Base-by-base conservation (phyloP, 2,329 filamentous ascomycete genomes). In the Colletotrichum horii region DNA sequence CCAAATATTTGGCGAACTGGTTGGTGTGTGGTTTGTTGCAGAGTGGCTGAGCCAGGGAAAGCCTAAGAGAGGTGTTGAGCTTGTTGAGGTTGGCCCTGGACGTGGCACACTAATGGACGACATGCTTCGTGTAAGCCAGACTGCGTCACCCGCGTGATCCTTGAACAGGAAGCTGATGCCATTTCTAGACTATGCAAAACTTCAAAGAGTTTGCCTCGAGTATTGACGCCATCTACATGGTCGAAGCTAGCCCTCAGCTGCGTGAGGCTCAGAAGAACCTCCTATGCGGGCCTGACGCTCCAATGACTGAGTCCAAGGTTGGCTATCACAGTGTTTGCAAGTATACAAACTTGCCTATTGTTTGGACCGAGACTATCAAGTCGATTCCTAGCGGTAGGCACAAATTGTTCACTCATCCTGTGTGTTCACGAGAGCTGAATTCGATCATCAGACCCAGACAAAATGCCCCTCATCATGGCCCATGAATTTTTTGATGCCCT, bases 401-500 rank as follows among this genome's bases (percentile, higher is more conserved):
- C 61, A 64, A 43, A 16, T 3, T 6, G 19, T 6, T 9, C 43
- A 24, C 19, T 16, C 14, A 34, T 43, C 11, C 14, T 16, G 9
- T 26, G 24, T 58, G 8, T 58, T 58, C 24, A 26, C 16, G 58
- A 4, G 16, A 24, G 19, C 55, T 30, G 55, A 24, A 12, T 38
- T 30, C 24, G 26, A 15, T 58, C 11, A 30, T 66, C 78, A 93
- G 92, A 91, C 76, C 85, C 92, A 26, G 89, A 90, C 76, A 94
- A 94, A 82, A 94, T 93, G 26, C 96, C 97, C 1, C 97, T 98
- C 84, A 98, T 99, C 76, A 91, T 98, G 65, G 97, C 97, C 6
- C 97, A 99, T 83, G 97, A 99, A 83, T 98, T 99, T 88, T 99
- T 99, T 86, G 97, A 99, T 80, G 97, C 97, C 4, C 92, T 99